Conservation (phyloP, 192 early-diverging fungal species). For the Rhizophlyctis rosea region DNA sequence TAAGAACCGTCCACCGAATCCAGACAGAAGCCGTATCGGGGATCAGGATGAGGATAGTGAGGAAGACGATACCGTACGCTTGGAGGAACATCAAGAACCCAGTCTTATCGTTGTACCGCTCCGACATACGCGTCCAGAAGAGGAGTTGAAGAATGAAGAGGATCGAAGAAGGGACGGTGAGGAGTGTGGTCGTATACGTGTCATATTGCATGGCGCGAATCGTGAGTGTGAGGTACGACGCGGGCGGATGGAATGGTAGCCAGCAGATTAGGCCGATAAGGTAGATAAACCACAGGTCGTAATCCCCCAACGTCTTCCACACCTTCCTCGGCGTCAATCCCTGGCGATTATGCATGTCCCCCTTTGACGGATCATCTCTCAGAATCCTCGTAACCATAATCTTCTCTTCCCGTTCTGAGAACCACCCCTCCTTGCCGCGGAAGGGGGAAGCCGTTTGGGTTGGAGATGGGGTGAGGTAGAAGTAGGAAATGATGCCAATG, state of each 20-base stretch:
- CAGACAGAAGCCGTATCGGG: conserved; percentile 1
- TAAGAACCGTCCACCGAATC: conserved; percentile 5
- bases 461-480: conserved; percentile 54
- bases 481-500: conserved; percentile 50
- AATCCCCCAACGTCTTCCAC: conserved; percentile 22
- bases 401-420: conserved; percentile 50
- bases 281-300: conserved; percentile 21
- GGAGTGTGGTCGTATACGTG: conserved; percentile 18
- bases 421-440: conserved; percentile 30
- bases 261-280: conserved; percentile 17
- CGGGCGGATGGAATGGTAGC: conserved; percentile 10
- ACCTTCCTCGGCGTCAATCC: conserved; percentile 9
- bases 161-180: conserved; percentile 16
- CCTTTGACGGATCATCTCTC: conserved; percentile 57
- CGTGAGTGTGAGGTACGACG: conserved; percentile 14
- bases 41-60: neutral
- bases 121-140: neutral
- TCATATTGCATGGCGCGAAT: conserved; percentile 14
- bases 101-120: conserved; percentile 3
- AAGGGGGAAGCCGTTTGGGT: conserved; percentile 8
- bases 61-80: neutral
- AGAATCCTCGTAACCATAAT: conserved; percentile 60
- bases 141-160: conserved; percentile 6
- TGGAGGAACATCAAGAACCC: neutral
- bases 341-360: conserved; percentile 9